These are phyloP conservation scores for Neurospora sp. DNA, from an alignment of 495 filamentous ascomycete genomes.

Conservation along the genomic window DNA sequence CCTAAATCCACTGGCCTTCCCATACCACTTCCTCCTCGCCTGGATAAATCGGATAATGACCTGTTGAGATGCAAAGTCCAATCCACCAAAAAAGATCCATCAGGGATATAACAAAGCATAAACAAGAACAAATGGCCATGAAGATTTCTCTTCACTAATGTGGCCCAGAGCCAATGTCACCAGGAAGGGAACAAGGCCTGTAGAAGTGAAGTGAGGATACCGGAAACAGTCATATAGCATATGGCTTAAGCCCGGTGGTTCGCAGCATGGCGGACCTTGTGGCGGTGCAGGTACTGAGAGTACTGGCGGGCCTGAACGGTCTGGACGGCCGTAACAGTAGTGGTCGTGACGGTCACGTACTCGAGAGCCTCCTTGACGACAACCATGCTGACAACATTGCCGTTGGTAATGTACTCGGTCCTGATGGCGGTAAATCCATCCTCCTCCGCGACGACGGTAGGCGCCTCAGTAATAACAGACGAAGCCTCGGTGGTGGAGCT, in stretches of 20 bases:
- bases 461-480: slow-evolving; percentile 17
- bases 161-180: not conserved
- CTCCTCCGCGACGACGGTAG: slow-evolving; percentile 10
- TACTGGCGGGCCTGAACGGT: slow-evolving; percentile 15
- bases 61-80: not conserved
- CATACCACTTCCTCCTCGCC: not conserved
- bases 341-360: slow-evolving; percentile 27
- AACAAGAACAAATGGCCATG: slow-evolving; percentile 6
- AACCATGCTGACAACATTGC: slow-evolving; percentile 30
- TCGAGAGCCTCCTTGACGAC: slow-evolving; percentile 36
- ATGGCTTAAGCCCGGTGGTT: not conserved
- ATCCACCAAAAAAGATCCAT: not conserved
- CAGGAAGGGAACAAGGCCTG: not conserved
- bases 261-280: slow-evolving; percentile 8
- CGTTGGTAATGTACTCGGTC: slow-evolving; percentile 34
- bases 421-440: slow-evolving; percentile 26
- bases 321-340: slow-evolving; percentile 7
- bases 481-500: not conserved
- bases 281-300: slow-evolving; percentile 12
- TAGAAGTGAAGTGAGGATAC: not conserved
- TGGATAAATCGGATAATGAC: not conserved
- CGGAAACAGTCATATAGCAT: not conserved
- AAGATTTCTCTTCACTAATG: slow-evolving; percentile 2
- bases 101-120: slow-evolving; percentile 1
- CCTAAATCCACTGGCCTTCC: not conserved